Base-by-base conservation (phyloP, 2,329 filamentous ascomycete species). In the Fusarium sp. region DNA sequence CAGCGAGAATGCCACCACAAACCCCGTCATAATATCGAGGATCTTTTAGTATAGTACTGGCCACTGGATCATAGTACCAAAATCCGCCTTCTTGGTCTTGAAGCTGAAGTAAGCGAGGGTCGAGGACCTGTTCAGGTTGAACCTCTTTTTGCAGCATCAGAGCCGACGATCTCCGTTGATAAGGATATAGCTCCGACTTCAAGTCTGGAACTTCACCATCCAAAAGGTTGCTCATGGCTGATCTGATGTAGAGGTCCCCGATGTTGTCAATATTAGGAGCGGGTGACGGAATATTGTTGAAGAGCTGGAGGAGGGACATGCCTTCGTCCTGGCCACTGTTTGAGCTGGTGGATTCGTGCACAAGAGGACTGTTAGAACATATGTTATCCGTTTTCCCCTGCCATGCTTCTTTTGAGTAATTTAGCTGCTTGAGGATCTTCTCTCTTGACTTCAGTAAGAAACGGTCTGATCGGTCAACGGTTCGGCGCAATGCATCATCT, bases 121-220 rank as follows among this genome's bases (percentile, higher is more conserved):
- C 95, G 11, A 94, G 80, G 8, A 89, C 82, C 29, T 87, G 83
- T 8, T 85, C 84, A 1, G 92, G 89, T 24, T 89, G 86, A 8
- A 86, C 80, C 79, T 98, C 95, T 56, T 91, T 90, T 77, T 96
- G 91, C 20, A 97, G 81, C 94, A 98, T 98, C 29, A 91, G 78
- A 6, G 92, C 93, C 1, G 92, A 91, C 2, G 94, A 95, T 46
- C 91, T 87, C 53, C 90, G 87, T 78, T 98, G 95, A 73, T 97
- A 97, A 0, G 88, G 85, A 76, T 96, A 92, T 0, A 98, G 82
- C 0, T 81, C 81, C 0, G 93, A 92, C 16, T 79, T 86, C 8
- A 95, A 78, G 0, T 91, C 91, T 2, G 80, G 75, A 1, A 92
- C 72, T 15, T 81, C 73, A 73, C 85, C 84, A 34, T 83, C 76